Conservation (phyloP, 148 eudicot genomes). For the Vaccinium macrocarpon region DNA sequence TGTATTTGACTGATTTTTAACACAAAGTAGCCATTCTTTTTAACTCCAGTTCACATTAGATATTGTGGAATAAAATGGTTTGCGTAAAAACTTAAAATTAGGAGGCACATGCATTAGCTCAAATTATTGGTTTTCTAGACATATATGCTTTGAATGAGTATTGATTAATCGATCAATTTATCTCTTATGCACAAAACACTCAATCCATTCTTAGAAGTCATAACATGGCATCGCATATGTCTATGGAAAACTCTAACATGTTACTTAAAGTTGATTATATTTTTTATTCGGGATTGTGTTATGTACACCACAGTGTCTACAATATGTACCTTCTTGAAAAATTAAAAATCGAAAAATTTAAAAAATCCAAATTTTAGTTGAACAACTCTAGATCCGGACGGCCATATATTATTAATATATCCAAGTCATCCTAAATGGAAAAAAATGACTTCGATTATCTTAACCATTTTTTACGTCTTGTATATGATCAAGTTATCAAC, state of each 20-base stretch:
- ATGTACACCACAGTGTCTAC: too few relatives aligned
- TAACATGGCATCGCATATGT: not conserved
- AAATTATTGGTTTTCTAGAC: not conserved
- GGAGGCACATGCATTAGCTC: slow-evolving; percentile 15
- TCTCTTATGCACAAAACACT: not conserved
- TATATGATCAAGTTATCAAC: not conserved
- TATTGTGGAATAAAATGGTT: not conserved
- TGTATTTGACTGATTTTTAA: slow-evolving; percentile 10
- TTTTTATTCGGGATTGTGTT: not conserved
- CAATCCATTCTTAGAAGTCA: not conserved
- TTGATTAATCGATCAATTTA: not conserved
- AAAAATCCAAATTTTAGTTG: too few relatives aligned
- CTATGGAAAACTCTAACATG: not conserved
- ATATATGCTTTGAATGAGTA: not conserved
- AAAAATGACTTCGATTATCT: too few relatives aligned
- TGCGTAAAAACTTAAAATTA: slow-evolving; percentile 17
- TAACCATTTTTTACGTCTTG: too few relatives aligned
- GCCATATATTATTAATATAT: not conserved
- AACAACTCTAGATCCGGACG: too few relatives aligned
- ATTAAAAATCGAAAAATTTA: too few relatives aligned
- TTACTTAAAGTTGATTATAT: not conserved
- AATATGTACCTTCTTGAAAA: too few relatives aligned
- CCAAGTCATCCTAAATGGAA: not conserved
- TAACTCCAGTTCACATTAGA: slow-evolving; percentile 3
- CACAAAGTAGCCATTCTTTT: not conserved